Evolutionary conservation across 1,284 basidiomycete genomes (phyloP).

Genomic region (Uromyces viciae-fabae): DNA sequence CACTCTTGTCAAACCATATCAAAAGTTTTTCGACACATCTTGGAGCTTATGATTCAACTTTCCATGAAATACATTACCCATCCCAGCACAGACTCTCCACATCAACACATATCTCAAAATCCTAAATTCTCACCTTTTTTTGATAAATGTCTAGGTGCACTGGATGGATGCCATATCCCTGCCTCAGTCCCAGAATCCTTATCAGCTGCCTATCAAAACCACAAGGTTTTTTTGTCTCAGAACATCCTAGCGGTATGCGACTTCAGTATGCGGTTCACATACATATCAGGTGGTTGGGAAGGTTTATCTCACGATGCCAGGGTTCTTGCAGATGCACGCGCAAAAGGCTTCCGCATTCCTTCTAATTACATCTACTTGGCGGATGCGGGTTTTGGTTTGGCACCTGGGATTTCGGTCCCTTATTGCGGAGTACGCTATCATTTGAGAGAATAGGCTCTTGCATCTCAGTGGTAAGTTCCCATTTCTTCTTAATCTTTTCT

Average conservation of each 20-base stretch:
- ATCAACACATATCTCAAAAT: neutral
- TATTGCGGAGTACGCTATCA: constrained; percentile 49
- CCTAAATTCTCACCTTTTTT: constrained; percentile 54
- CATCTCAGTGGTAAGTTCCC: neutral
- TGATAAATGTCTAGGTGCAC: constrained; percentile 55
- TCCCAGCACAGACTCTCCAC: neutral
- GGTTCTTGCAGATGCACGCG: constrained; percentile 51
- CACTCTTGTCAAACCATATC: neutral
- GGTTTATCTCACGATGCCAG: constrained; percentile 55
- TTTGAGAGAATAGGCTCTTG: constrained; percentile 46
- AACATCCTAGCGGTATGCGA: constrained; percentile 54
- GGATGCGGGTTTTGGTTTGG: constrained; percentile 56
- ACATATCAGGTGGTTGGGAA: constrained; percentile 56
- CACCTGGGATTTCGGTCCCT: constrained; percentile 52
- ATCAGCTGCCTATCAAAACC: constrained; percentile 51
- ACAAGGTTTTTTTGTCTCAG: constrained; percentile 55
- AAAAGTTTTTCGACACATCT: neutral
- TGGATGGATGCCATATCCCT: constrained; percentile 57
- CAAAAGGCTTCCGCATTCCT: constrained; percentile 53
- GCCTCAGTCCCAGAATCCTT: constrained; percentile 51
- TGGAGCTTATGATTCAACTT: neutral
- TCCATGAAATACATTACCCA: neutral
- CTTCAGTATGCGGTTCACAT: constrained; percentile 55
- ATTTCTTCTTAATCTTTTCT: neutral
- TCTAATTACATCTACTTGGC: constrained; percentile 55